Base-by-base conservation (phyloP, 2,329 filamentous ascomycete species). In the Talaromyces pinophilus region DNA sequence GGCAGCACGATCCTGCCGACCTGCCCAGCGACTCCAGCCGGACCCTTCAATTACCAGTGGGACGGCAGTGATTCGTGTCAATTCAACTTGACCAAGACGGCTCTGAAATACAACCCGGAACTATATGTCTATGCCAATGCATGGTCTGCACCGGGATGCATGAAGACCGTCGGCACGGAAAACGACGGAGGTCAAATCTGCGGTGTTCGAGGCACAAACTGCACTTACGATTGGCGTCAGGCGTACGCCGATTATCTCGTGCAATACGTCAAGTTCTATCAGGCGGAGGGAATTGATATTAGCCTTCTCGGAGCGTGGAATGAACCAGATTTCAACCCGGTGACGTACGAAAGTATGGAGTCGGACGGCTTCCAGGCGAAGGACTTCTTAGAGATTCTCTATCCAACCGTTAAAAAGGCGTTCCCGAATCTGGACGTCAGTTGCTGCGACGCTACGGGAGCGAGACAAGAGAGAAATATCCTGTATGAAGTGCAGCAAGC, bases 161-260 rank as follows among this genome's bases (percentile, higher is more conserved):
- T 84, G 82, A 83, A 83, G 72, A 82, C 80, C 1, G 82, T 78
- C 64, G 75, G 75, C 2, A 46, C 42, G 42, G 42, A 46, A 19
- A 46, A 46, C 42, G 42, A 46, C 42, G 42, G 42, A 19, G 42
- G 42, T 11, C 42, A 46, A 46, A 46, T 46, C 42, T 46, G 42
- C 42, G 42, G 42, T 11, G 42, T 46, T 46, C 42, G 42, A 19
- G 42, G 42, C 42, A 46, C 42, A 7, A 46, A 46, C n/a, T 46
- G 42, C 42, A 46, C 42, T 46, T 15, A 46, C n/a, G 81, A 83
- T 71, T 84, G 82, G 82, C 71, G 77, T 62, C 78, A 83, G 70
- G 80, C 82, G 2, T 84, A 82, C 63, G 83, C 82, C 50, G 74
- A 84, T 69, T 82, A 82, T 69, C 72, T 85, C 8, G 77, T 82